Percentiles rank a stretch among this genome's conserved stretches.
Evolutionary conservation across 441 rosid species (phyloP).

Genomic region (Gossypium trilobum): DNA sequence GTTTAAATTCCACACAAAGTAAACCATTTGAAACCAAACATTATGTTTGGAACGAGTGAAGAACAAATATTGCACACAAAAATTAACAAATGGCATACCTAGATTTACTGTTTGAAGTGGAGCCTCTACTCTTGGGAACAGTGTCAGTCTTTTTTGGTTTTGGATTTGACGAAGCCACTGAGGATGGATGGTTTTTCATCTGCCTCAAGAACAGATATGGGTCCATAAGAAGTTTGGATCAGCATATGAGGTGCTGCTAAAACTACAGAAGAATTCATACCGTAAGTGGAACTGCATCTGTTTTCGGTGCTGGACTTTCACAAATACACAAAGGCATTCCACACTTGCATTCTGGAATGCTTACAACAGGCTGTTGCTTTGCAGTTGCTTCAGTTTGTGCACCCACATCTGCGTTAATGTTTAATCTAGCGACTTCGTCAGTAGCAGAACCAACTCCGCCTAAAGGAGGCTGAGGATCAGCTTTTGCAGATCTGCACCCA

Average conservation of each 20-base stretch:
- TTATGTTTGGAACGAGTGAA: background rate
- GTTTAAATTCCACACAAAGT: background rate
- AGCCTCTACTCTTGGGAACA: constrained; percentile 43
- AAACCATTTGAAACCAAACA: background rate
- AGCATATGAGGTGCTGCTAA: background rate
- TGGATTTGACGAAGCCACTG: constrained; percentile 31
- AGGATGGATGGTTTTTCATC: constrained; percentile 31
- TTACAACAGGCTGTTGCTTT: constrained; percentile 23
- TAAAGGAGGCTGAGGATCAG: constrained; percentile 25
- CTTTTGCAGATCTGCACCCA: constrained; percentile 35
- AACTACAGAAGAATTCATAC: constrained; percentile 22
- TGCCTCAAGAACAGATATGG: constrained; percentile 20
- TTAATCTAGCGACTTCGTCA: constrained; percentile 43
- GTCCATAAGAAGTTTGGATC: constrained; percentile 4
- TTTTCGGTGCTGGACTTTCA: constrained; percentile 47
- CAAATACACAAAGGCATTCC: constrained; percentile 95
- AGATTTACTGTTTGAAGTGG: constrained; percentile 1
- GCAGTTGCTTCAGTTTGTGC: constrained; percentile 28
- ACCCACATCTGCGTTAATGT: constrained; percentile 30
- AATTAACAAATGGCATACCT: background rate
- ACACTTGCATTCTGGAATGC: constrained; percentile 62
- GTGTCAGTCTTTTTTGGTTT: constrained; percentile 45
- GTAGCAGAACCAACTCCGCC: constrained; percentile 35
- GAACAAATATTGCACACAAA: constrained; percentile 9
- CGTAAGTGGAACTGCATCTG: constrained; percentile 26